Base-by-base conservation (phyloP, 805 yeast species). In the Saturnispora bothae region DNA sequence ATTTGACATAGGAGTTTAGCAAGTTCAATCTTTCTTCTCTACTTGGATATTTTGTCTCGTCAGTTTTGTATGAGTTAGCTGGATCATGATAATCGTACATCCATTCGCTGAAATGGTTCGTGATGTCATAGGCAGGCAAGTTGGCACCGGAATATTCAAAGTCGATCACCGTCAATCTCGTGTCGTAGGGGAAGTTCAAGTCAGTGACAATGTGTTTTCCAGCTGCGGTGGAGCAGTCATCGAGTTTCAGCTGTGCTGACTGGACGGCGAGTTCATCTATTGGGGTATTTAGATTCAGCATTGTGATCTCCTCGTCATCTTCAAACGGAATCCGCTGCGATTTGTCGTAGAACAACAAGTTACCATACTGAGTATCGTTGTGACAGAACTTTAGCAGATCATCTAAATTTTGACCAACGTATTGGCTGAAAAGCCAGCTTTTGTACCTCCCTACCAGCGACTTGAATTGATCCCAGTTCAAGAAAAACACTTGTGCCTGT, bases 321-420 rank as follows among this genome's bases (percentile, higher is more conserved):
- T 43, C 45, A 34, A 56, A 43, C 10, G 51, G 35, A 4, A 52
- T 36, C 33, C 51, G 51, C 22, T 54, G 57, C 23, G 46, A 43
- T 32, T 57, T 57, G 34, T 51, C 54, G 46, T 60, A 61, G 33
- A 89, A 73, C 40, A 92, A 65, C 45, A 92, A 66, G 53, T 92
- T 92, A 25, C 98, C 98, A 56, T 92, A 89, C 58, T 92, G 98
- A 1, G 97, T 82, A 59, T 89, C 98, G 53, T 92, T 92, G 60
- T 92, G 98, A 50, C 96, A 85, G 54, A 92, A 92, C 12, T 74
- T 85, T 43, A 83, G 65, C 38, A 68, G 64, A 12, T 66, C 62
- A 34, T 64, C 59, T 27, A 76, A 57, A 16, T 55, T 56, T 16
- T 38, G 43, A 16, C 57, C 59, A 19, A 69, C 69, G 49, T 78